Conservation (phyloP, 495 filamentous ascomycete species). For the Podospora appendiculata region DNA sequence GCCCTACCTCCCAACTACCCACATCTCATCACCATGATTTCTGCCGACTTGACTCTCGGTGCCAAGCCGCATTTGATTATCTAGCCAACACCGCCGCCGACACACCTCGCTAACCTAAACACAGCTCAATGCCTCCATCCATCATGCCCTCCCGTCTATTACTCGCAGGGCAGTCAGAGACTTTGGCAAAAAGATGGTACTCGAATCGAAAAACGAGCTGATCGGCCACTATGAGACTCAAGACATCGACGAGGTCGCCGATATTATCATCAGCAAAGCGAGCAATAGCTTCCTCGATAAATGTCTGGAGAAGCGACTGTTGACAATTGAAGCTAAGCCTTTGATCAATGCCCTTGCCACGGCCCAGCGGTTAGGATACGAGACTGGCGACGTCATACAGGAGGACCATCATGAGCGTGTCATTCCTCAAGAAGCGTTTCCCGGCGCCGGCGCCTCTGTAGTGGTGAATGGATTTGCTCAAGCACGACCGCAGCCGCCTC, state of each 20-base stretch:
- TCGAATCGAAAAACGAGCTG: constrained; percentile 32
- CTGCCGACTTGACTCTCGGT: too few species aligned
- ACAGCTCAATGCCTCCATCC: constrained; percentile 41
- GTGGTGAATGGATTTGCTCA: constrained; percentile 2
- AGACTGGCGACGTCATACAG: constrained; percentile 32
- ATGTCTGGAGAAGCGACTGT: constrained; percentile 34
- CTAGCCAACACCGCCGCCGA: too few species aligned
- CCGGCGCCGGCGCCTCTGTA: constrained; percentile 4
- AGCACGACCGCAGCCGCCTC: not conserved
- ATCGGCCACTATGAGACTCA: constrained; percentile 22
- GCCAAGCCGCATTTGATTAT: too few species aligned
- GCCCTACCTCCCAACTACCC: not conserved
- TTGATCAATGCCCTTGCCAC: constrained; percentile 42
- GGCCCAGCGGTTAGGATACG: constrained; percentile 43
- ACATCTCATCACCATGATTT: not conserved
- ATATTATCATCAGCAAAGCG: constrained; percentile 30
- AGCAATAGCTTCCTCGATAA: constrained; percentile 41
- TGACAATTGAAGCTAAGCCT: constrained; percentile 38
- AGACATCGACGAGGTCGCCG: constrained; percentile 33
- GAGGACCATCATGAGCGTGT: constrained; percentile 27
- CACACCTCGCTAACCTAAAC: constrained; percentile 3
- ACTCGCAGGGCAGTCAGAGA: constrained; percentile 34
- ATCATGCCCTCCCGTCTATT: constrained; percentile 28
- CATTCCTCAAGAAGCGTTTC: constrained; percentile 20
- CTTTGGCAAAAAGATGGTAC: constrained; percentile 37